Conservation (phyloP, 2,329 filamentous ascomycete species). For the Penicillium sp. region DNA sequence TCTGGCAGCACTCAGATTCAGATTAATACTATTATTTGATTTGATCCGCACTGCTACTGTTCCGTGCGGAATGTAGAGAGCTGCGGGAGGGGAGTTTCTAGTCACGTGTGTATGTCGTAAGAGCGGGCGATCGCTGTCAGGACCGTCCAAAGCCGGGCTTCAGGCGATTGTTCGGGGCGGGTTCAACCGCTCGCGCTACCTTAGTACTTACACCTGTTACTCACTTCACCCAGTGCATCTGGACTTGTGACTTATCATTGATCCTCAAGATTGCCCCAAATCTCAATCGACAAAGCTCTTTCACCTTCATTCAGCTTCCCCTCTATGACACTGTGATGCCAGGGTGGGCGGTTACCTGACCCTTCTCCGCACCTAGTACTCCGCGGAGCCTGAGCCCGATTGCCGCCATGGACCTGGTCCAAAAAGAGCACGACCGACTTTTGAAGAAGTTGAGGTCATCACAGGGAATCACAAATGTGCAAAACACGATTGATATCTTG, state of each 20-base stretch:
- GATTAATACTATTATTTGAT: no score
- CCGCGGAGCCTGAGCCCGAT: conserved; percentile 5
- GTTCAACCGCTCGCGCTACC: no score
- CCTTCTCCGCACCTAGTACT: conserved; percentile 22
- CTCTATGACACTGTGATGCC: conserved; percentile 23
- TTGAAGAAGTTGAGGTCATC: conserved; percentile 63
- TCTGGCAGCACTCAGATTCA: no score
- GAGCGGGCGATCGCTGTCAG: conserved; percentile 14
- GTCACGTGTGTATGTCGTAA: conserved; percentile 20
- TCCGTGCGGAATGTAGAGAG: no score
- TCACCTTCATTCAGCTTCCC: background rate
- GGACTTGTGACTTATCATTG: no score
- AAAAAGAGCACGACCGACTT: conserved; percentile 69
- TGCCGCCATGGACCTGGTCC: conserved; percentile 55
- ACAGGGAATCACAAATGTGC: conserved; percentile 70
- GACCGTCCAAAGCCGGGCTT: conserved; percentile 5
- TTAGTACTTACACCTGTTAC: background rate
- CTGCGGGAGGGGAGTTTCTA: background rate
- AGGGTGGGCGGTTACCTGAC: conserved; percentile 25
- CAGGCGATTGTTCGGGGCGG: background rate
- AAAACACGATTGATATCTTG: conserved; percentile 74
- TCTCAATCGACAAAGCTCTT: background rate
- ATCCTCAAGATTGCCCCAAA: background rate
- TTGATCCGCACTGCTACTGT: no score
- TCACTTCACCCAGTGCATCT: background rate